Evolutionary conservation across 1,139 yeast genomes (phyloP).

Genomic region (Blastobotrys indianensis): DNA sequence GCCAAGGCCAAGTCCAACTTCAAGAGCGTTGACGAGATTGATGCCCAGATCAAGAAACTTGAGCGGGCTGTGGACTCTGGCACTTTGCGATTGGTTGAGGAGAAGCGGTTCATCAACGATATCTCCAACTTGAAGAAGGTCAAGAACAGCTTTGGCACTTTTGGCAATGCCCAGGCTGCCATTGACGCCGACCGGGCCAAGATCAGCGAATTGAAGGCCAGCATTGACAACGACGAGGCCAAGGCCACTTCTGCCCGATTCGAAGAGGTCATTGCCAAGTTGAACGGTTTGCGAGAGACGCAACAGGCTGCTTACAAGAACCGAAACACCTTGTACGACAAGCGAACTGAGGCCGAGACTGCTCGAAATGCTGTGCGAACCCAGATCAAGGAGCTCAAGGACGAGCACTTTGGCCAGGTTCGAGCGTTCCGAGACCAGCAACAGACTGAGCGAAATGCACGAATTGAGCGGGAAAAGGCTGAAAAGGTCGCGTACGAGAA

Average conservation of each 20-base stretch:
- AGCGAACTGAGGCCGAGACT: constrained; percentile 63
- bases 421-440: constrained; percentile 37
- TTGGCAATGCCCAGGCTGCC: constrained; percentile 69
- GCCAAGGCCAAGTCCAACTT: constrained; percentile 63
- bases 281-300: constrained; percentile 52
- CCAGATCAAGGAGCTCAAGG: constrained; percentile 49
- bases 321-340: constrained; percentile 56
- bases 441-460: constrained; percentile 56
- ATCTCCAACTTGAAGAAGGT: constrained; percentile 77
- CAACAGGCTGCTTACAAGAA: constrained; percentile 64
- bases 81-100: constrained; percentile 80
- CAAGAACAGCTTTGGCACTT: constrained; percentile 68
- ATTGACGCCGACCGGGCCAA: constrained; percentile 78
- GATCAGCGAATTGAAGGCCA: constrained; percentile 68
- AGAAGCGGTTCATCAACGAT: constrained; percentile 79
- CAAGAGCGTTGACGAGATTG: constrained; percentile 74
- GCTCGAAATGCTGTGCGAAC: constrained; percentile 64
- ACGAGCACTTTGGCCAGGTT: constrained; percentile 30
- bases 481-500: constrained; percentile 40
- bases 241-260: constrained; percentile 51
- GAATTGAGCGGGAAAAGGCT: constrained; percentile 49
- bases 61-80: constrained; percentile 79
- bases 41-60: constrained; percentile 59
- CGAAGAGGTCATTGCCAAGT: constrained; percentile 52
- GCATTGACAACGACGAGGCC: constrained; percentile 56